Evolutionary conservation across 306 rosid genomes (phyloP).

Genomic region (Argentina anserina): DNA sequence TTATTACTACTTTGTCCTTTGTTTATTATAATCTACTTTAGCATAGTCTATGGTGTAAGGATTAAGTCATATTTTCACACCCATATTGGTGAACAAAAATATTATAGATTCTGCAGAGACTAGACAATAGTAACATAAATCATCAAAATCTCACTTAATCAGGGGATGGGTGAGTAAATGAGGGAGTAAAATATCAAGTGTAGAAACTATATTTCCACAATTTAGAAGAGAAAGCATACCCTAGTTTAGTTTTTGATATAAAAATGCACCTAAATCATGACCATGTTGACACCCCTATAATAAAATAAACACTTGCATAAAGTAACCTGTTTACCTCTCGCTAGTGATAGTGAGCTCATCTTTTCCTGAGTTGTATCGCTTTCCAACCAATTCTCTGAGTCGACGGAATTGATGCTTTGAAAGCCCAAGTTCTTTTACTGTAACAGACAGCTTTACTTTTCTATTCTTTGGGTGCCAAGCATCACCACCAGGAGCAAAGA

Average conservation of each 20-base stretch:
- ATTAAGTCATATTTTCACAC: too few species aligned
- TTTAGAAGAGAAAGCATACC: background rate
- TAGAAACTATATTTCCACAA: background rate
- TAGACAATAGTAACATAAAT: background rate
- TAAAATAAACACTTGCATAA: background rate
- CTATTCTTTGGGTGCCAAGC: constrained; percentile 98
- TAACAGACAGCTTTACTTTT: constrained; percentile 82
- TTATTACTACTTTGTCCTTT: too few species aligned
- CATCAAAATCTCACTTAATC: background rate
- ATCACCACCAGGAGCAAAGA: constrained; percentile 94
- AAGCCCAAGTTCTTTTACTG: constrained; percentile 90
- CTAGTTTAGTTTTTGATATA: background rate
- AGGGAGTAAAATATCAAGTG: background rate
- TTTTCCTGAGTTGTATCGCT: constrained; percentile 90
- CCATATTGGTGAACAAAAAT: too few species aligned
- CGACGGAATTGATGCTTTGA: constrained; percentile 79
- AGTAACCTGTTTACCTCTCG: constrained; percentile 53
- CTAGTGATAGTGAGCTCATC: constrained; percentile 90
- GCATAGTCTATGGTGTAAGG: too few species aligned
- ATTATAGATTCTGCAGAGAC: too few species aligned
- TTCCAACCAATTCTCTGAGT: constrained; percentile 83
- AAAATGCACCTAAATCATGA: background rate
- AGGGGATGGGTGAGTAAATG: background rate
- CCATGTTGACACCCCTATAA: background rate
- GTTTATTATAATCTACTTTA: too few species aligned